Evolutionary conservation across 2,329 filamentous ascomycete genomes (phyloP).

Genomic region (Colletotrichum falcatum): DNA sequence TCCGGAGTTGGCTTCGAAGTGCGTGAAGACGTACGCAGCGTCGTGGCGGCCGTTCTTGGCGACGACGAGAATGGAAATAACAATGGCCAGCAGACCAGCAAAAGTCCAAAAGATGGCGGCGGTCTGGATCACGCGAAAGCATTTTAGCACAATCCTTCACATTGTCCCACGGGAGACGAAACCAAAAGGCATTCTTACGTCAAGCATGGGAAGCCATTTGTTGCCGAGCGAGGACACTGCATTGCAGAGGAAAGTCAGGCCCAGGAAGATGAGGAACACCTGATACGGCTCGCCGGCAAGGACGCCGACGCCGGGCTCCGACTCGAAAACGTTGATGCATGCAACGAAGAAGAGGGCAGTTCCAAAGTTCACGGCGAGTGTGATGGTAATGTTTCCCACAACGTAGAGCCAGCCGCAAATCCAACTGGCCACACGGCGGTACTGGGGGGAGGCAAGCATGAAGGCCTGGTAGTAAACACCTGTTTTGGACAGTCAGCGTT

Average conservation of each 20-base stretch:
- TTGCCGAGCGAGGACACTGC: slow-evolving; percentile 76
- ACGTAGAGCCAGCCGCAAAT: slow-evolving; percentile 82
- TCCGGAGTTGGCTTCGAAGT: slow-evolving; percentile 76
- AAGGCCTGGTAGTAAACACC: slow-evolving; percentile 82
- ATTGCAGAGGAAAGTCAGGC: slow-evolving; percentile 73
- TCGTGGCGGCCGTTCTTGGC: slow-evolving; percentile 75
- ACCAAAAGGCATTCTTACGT: slow-evolving; percentile 64
- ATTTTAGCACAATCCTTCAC: slow-evolving; percentile 18
- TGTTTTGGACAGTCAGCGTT: slow-evolving; percentile 41
- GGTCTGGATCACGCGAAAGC: slow-evolving; percentile 59
- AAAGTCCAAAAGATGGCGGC: slow-evolving; percentile 83
- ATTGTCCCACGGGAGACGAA: background rate
- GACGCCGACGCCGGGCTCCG: slow-evolving; percentile 56
- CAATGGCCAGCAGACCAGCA: slow-evolving; percentile 74
- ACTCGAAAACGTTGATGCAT: slow-evolving; percentile 67
- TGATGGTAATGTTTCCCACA: slow-evolving; percentile 85
- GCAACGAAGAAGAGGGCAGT: slow-evolving; percentile 74
- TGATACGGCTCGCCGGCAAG: slow-evolving; percentile 70
- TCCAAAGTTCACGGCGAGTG: slow-evolving; percentile 84
- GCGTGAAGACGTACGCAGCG: slow-evolving; percentile 73
- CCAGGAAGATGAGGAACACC: slow-evolving; percentile 78
- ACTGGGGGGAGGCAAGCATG: slow-evolving; percentile 73
- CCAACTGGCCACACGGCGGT: slow-evolving; percentile 75
- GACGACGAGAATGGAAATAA: slow-evolving; percentile 71
- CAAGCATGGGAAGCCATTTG: slow-evolving; percentile 73